Evolutionary conservation across 2,329 filamentous ascomycete species (phyloP).

Genomic region (Trichoderma sp.): DNA sequence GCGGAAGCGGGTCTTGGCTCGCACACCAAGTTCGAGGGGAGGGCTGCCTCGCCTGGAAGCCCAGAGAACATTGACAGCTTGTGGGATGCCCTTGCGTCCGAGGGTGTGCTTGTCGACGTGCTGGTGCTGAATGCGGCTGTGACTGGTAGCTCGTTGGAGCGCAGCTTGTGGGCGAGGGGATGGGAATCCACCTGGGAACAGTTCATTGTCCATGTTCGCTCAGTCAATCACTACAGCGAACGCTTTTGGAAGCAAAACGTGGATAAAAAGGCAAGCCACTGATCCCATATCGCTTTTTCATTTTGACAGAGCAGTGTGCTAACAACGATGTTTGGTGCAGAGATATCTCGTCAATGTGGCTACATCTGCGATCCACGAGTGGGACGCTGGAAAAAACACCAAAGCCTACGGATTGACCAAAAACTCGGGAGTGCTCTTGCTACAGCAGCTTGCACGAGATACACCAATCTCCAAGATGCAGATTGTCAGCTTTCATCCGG

Average conservation of each 20-base stretch:
- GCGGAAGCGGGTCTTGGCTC: conserved; percentile 25
- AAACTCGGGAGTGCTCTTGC: conserved; percentile 33
- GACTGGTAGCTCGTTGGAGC: background rate
- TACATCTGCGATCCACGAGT: conserved; percentile 29
- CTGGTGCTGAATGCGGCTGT: conserved; percentile 30
- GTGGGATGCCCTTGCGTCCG: conserved; percentile 33
- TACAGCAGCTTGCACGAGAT: conserved; percentile 39
- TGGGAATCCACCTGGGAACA: conserved; percentile 17
- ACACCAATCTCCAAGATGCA: conserved; percentile 36
- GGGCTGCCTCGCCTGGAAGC: conserved; percentile 29
- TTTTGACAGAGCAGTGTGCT: background rate
- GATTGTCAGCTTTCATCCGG: conserved; percentile 41
- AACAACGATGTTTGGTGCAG: background rate
- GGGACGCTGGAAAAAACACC: conserved; percentile 26
- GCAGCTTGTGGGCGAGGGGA: conserved; percentile 16
- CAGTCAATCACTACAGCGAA: conserved; percentile 18
- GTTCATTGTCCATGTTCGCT: conserved; percentile 24
- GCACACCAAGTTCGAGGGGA: conserved; percentile 8
- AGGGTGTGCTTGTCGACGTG: conserved; percentile 28
- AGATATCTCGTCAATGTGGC: conserved; percentile 16
- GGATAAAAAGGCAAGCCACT: conserved; percentile 17
- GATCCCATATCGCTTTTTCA: background rate
- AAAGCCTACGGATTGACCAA: conserved; percentile 39
- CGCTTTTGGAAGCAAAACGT: conserved; percentile 30
- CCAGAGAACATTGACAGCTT: conserved; percentile 29